Conservation (phyloP, 2,329 filamentous ascomycete species). For the Xylariales sp. region DNA sequence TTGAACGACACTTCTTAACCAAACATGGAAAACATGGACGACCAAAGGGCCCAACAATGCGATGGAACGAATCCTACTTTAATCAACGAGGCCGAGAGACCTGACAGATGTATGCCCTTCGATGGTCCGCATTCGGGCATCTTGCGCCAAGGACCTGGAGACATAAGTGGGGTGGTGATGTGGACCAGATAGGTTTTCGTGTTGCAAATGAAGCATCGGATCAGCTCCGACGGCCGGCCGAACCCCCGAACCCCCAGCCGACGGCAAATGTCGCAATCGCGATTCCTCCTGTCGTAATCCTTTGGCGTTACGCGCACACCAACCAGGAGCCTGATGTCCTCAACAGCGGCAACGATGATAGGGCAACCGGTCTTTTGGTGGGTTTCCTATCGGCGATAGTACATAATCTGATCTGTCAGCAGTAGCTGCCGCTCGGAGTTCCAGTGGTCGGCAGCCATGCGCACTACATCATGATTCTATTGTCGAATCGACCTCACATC, state of each 20-base stretch:
- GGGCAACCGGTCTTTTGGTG: constrained; percentile 3
- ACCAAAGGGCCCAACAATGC: not conserved
- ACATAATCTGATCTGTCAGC: constrained; percentile 7
- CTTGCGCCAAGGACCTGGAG: no score
- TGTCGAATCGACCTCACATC: not conserved
- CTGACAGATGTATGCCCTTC: not conserved
- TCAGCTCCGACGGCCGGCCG: constrained; percentile 7
- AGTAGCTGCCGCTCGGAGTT: constrained; percentile 2
- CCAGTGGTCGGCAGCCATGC: not conserved
- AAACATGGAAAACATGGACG: not conserved
- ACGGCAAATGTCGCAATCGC: constrained; percentile 8
- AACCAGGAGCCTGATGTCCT: not conserved
- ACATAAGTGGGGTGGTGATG: no score
- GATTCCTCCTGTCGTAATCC: constrained; percentile 3
- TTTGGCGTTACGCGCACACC: constrained; percentile 2
- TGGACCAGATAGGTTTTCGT: no score
- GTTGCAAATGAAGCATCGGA: constrained; percentile 5
- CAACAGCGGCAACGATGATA: constrained; percentile 1
- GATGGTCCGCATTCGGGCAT: no score
- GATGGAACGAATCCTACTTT: constrained; percentile 1
- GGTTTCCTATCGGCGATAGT: constrained; percentile 6
- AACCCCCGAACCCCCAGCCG: not conserved
- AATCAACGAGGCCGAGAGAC: not conserved
- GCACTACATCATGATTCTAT: constrained; percentile 3
- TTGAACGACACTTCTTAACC: not conserved